Evolutionary conservation across 73 alveolate species (phyloP), one percentile per base, ranked within the genome.

Genomic region (Paraurostyla sp.): DNA sequence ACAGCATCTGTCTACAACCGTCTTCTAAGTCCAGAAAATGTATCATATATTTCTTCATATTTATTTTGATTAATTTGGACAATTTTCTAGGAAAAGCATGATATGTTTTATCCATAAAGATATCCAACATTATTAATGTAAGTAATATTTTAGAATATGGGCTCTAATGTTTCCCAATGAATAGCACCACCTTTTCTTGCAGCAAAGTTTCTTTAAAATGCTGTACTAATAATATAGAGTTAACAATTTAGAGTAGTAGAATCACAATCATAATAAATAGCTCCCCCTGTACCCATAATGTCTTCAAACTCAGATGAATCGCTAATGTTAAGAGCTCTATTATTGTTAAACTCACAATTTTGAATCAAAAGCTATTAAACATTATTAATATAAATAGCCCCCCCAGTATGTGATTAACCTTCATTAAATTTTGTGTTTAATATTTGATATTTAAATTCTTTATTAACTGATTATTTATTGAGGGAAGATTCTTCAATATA

Each of bases 231-330:
- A 15, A 59, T 59, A 59, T 43, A 23, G 9, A 59, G 48, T 2
- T 29, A 23, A 23, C 76, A 59, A 1, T 59, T 30, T 59, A 59
- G 49, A 4, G 32, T 4, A 4, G 22, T 6, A 6, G 42, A 30
- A 30, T 59, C 48, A 59, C 76, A 59, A 59, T 59, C 76, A 59
- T 23, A 59, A 29, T 59, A 59, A 25, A 59, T 59, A n/a, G 76
- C 76, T 27, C 76, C 76, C 22, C 76, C 76, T 23, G 76, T 27
- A 4, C 76, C 76, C n/a, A n/a, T n/a, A n/a, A n/a, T n/a, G n/a
- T n/a, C n/a, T n/a, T n/a, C n/a, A n/a, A n/a, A n/a, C n/a, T n/a
- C n/a, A n/a, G n/a, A n/a, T n/a, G n/a, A n/a, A n/a, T n/a, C n/a
- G n/a, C n/a, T n/a, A n/a, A n/a, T n/a, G n/a, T n/a, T n/a, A n/a